These are phyloP conservation scores for Lumnitzera littorea DNA, from an alignment of 345 rosid genomes.

Conservation along the genomic window DNA sequence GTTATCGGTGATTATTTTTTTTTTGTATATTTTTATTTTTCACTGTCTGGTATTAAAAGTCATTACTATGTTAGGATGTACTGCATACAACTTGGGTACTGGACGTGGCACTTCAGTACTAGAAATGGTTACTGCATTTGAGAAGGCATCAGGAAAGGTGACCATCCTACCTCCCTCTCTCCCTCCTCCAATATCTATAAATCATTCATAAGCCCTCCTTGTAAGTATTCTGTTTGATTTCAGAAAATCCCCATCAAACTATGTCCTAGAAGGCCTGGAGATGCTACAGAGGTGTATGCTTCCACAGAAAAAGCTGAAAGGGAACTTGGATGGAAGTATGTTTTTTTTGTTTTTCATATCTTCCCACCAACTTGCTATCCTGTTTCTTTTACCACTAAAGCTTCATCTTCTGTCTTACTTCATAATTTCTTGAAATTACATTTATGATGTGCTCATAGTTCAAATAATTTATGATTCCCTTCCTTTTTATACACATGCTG, in stretches of 20 bases:
- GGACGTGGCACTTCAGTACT: slow-evolving; percentile 83
- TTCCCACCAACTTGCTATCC: background rate
- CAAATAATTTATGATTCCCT: too few species aligned
- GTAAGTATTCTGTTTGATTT: background rate
- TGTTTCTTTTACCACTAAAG: background rate
- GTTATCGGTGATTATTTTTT: background rate
- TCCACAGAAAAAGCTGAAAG: slow-evolving; percentile 64
- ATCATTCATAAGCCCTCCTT: background rate
- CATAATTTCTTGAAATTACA: background rate
- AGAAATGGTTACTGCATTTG: slow-evolving; percentile 92
- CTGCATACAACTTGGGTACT: slow-evolving; percentile 84
- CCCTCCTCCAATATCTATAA: background rate
- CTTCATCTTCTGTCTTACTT: background rate
- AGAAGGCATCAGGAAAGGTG: slow-evolving; percentile 88
- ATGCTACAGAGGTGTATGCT: slow-evolving; percentile 87
- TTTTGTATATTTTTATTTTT: background rate
- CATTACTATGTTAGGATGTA: slow-evolving; percentile 49
- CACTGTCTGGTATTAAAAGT: background rate
- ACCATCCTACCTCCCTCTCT: background rate
- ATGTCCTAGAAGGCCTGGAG: slow-evolving; percentile 86
- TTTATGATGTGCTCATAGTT: too few species aligned
- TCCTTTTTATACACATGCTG: too few species aligned
- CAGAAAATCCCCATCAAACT: slow-evolving; percentile 83
- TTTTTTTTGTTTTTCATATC: slow-evolving; percentile 3
- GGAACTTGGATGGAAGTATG: slow-evolving; percentile 95